Conservation (phyloP, 2,329 filamentous ascomycete genomes). For the Pezicula radicicola region DNA sequence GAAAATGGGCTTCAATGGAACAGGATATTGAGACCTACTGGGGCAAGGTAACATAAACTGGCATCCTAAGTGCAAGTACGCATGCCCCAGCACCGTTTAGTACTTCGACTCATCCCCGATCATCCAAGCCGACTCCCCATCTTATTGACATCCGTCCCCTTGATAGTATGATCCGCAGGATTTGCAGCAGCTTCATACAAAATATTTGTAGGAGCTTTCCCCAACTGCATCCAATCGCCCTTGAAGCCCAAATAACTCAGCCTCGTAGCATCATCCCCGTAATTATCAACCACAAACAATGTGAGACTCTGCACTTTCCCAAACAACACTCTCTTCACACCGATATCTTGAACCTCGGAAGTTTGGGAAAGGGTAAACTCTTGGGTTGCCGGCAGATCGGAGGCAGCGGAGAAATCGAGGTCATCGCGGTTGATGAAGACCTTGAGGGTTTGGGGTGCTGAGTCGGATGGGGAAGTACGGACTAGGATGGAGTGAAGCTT, state of each 20-base stretch:
- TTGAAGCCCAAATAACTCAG: conserved; percentile 88
- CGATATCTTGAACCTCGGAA: conserved; percentile 79
- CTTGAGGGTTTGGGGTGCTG: conserved; percentile 79
- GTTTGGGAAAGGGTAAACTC: conserved; percentile 75
- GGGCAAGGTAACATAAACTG: not conserved
- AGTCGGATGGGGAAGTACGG: conserved; percentile 68
- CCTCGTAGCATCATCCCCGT: conserved; percentile 72
- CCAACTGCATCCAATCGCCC: conserved; percentile 88
- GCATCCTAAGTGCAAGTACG: not conserved
- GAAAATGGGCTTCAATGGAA: no score
- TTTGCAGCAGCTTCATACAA: conserved; percentile 94
- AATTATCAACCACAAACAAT: conserved; percentile 92
- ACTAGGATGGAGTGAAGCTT: conserved; percentile 88
- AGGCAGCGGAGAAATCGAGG: conserved; percentile 78
- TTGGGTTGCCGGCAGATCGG: conserved; percentile 70
- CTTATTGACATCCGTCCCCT: conserved; percentile 51
- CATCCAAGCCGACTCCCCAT: conserved; percentile 54
- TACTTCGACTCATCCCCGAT: not conserved
- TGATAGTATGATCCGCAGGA: conserved; percentile 77
- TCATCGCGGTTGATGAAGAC: conserved; percentile 84
- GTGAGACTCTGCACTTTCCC: conserved; percentile 78
- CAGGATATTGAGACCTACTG: no score
- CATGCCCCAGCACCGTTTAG: conserved; percentile 41
- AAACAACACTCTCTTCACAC: conserved; percentile 85
- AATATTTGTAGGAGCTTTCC: conserved; percentile 78